phyloP scores from a whole-genome alignment of 345 rosid genomes.

The Kernera saxatilis region DNA sequence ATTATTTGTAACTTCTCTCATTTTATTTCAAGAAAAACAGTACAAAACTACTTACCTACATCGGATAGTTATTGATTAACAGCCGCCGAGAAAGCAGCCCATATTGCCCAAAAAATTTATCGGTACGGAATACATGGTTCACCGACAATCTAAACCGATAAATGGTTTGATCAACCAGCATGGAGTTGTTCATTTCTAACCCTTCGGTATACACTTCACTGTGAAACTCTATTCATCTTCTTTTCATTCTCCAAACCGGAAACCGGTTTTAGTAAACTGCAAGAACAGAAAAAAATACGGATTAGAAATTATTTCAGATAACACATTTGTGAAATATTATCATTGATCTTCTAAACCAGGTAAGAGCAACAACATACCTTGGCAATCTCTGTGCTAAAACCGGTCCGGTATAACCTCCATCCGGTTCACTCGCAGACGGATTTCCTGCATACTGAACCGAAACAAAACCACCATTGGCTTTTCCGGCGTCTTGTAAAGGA shows the following conservation, averaged over 20 bases:
- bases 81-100: slow-evolving; percentile 26
- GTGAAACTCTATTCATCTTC: slow-evolving; percentile 27
- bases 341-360: background rate
- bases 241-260: slow-evolving; percentile 40
- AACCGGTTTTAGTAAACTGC: slow-evolving; percentile 50
- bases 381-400: slow-evolving; percentile 27
- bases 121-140: slow-evolving; percentile 12
- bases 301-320: background rate
- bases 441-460: slow-evolving; percentile 50
- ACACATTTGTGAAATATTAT: background rate
- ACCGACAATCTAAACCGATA: slow-evolving; percentile 23
- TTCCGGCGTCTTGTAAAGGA: slow-evolving; percentile 40
- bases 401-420: slow-evolving; percentile 33
- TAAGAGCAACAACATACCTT: slow-evolving; percentile 33
- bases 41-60: slow-evolving; percentile 13
- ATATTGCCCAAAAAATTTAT: background rate
- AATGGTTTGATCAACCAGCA: slow-evolving; percentile 14
- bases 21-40: slow-evolving; percentile 9
- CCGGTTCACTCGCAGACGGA: slow-evolving; percentile 38
- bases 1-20: slow-evolving; percentile 12
- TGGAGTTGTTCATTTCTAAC: background rate
- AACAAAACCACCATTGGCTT: slow-evolving; percentile 39
- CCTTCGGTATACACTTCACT: slow-evolving; percentile 25
- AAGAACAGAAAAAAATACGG: background rate
- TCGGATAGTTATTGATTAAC: background rate